phyloP scores from a whole-genome alignment of 1,284 basidiomycete genomes.

The Testicularia cyperi region DNA sequence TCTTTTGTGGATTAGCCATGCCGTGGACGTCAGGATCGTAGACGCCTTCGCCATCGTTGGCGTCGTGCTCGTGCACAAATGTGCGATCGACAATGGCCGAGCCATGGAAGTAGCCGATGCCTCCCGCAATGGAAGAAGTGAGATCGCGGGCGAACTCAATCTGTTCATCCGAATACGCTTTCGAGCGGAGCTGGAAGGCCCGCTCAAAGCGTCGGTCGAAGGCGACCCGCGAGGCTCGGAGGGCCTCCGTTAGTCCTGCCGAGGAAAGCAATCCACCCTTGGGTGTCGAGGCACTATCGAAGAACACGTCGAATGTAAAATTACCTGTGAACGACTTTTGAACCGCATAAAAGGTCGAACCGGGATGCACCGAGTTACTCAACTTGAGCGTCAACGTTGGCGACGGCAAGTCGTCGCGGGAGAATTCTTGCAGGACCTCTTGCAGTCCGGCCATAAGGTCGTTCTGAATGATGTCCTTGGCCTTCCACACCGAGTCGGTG shows the following conservation, averaged over 20 bases:
- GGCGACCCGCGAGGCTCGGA: conserved; percentile 68
- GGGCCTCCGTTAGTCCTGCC: conserved; percentile 67
- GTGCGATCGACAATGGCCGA: conserved; percentile 79
- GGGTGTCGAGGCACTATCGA: conserved; percentile 70
- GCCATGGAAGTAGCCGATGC: conserved; percentile 93
- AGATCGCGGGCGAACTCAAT: conserved; percentile 79
- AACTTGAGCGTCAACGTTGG: conserved; percentile 76
- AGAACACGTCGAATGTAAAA: conserved; percentile 84
- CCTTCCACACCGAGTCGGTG: conserved; percentile 76
- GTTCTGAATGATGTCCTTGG: conserved; percentile 75
- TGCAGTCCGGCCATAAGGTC: conserved; percentile 69
- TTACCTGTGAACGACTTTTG: conserved; percentile 79
- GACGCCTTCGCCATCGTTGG: conserved; percentile 55
- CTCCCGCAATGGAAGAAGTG: conserved; percentile 84
- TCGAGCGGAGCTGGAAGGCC: conserved; percentile 69
- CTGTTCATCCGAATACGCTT: conserved; percentile 62
- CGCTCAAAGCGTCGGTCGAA: conserved; percentile 72
- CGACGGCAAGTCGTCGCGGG: conserved; percentile 67
- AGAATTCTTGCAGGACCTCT: conserved; percentile 66
- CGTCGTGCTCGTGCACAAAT: conserved; percentile 83
- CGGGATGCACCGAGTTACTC: conserved; percentile 71
- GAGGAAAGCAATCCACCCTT: conserved; percentile 68
- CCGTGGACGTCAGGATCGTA: conserved; percentile 35
- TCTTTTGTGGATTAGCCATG: conserved; percentile 59
- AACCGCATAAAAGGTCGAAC: conserved; percentile 78